Conservation (phyloP, 192 early-diverging fungal species). For the Umbelopsis sp. region DNA sequence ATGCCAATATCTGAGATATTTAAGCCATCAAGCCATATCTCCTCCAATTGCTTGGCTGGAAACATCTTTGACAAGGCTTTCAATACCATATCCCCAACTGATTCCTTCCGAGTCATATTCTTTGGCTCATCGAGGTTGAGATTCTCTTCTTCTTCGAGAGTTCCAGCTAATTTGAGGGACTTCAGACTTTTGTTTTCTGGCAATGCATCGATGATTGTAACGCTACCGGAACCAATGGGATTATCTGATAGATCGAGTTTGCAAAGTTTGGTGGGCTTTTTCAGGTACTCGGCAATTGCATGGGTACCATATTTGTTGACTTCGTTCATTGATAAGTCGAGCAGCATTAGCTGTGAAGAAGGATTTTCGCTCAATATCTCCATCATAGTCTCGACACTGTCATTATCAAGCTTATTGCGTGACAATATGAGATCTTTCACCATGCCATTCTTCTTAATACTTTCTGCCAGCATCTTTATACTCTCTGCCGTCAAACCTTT, state of each 20-base stretch:
- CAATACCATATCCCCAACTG: slow-evolving; percentile 45
- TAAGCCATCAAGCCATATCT: slow-evolving; percentile 48
- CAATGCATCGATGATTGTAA: slow-evolving; percentile 37
- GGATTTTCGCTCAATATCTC: slow-evolving; percentile 18
- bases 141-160: slow-evolving; percentile 31
- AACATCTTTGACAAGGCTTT: slow-evolving; percentile 30
- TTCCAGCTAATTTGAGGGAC: slow-evolving; percentile 37
- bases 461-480: slow-evolving; percentile 19
- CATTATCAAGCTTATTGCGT: slow-evolving; percentile 49
- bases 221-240: slow-evolving; percentile 45
- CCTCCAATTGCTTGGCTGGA: slow-evolving; percentile 35
- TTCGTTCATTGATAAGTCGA: slow-evolving; percentile 47
- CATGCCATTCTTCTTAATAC: slow-evolving; percentile 30
- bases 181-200: slow-evolving; percentile 35
- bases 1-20: slow-evolving; percentile 44
- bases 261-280: slow-evolving; percentile 18
- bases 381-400: slow-evolving; percentile 33
- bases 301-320: slow-evolving; percentile 34
- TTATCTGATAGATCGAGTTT: slow-evolving; percentile 56
- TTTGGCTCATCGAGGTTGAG: slow-evolving; percentile 9
- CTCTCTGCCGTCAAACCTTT: slow-evolving; percentile 44
- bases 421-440: slow-evolving; percentile 45
- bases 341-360: slow-evolving; percentile 21
- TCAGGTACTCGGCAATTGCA: slow-evolving; percentile 34
- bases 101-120: background rate